Conservation (phyloP, 1,284 basidiomycete species). For the Cryptococcus deneoformans region DNA sequence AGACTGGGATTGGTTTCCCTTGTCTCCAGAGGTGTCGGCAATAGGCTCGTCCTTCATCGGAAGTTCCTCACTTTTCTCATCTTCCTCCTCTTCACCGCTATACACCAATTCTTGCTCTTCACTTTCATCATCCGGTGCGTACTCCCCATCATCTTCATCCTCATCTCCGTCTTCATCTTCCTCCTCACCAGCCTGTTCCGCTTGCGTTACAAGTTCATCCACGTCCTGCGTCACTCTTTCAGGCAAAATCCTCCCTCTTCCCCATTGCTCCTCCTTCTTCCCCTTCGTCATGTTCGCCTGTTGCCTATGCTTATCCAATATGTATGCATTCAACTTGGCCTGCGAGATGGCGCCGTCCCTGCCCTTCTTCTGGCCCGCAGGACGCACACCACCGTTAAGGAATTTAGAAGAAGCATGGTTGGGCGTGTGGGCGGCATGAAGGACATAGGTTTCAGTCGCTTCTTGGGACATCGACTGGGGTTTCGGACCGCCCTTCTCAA, state of each 20-base stretch:
- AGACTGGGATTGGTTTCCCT: conserved; percentile 7
- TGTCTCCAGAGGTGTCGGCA: conserved; percentile 1
- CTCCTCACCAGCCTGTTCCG: conserved; percentile 3
- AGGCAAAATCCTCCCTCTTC: conserved; percentile 21
- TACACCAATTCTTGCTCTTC: conserved; percentile 16
- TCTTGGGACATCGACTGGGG: conserved; percentile 9
- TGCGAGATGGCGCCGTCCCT: conserved; percentile 20
- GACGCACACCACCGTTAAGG: conserved; percentile 25
- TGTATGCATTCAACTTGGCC: conserved; percentile 15
- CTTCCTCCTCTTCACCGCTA: conserved; percentile 17
- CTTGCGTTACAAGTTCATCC: conserved; percentile 3
- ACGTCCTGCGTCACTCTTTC: conserved; percentile 20
- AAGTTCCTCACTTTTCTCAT: conserved; percentile 3
- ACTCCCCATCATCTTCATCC: conserved; percentile 28
- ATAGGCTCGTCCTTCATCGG: conserved; percentile 6
- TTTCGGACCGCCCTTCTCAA: neutral
- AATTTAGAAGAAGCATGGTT: conserved; percentile 22
- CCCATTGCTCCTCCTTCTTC: conserved; percentile 35
- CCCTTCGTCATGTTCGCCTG: conserved; percentile 13
- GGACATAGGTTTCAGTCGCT: conserved; percentile 31
- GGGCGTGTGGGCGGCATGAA: conserved; percentile 28
- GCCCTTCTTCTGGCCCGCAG: conserved; percentile 31
- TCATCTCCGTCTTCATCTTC: conserved; percentile 21
- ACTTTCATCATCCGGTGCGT: conserved; percentile 9
- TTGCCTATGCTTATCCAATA: conserved; percentile 12